Percentiles rank a stretch among this genome's conserved stretches.
Conservation (phyloP, 2,329 filamentous ascomycete genomes). For the Clonostachys solani region DNA sequence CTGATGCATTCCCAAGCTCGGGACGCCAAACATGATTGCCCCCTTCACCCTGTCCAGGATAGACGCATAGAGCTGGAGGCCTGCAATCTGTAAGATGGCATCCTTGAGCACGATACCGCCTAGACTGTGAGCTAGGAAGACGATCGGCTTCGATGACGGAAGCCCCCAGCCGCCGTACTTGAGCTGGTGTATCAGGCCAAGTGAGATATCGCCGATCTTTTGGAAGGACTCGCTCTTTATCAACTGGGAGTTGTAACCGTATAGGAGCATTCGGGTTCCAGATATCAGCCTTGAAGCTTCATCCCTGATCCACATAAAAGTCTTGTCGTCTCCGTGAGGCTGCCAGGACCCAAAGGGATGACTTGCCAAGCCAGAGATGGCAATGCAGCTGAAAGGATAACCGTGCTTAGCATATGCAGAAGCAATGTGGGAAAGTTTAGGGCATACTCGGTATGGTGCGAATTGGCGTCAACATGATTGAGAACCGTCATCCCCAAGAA, state of each 20-base stretch:
- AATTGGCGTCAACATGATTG: too few relatives aligned
- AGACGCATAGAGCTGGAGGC: neutral
- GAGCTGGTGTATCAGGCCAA: neutral
- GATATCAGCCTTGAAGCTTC: neutral
- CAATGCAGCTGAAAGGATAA: neutral
- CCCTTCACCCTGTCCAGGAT: neutral
- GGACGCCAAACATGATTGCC: neutral
- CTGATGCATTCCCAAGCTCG: neutral
- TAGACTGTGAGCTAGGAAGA: neutral
- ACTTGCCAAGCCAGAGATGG: neutral
- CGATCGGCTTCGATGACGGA: neutral
- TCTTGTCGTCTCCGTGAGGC: neutral
- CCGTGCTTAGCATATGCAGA: too few relatives aligned
- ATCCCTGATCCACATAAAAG: neutral
- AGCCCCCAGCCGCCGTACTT: neutral
- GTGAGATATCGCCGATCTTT: neutral
- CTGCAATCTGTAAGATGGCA: neutral
- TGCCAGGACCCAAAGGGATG: neutral
- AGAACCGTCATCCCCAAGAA: too few relatives aligned
- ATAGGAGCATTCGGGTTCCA: neutral
- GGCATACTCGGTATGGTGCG: too few relatives aligned
- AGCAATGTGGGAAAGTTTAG: too few relatives aligned
- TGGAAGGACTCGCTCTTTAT: neutral
- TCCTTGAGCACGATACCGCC: conserved; percentile 1
- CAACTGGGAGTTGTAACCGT: neutral